Conservation (phyloP, 306 rosid genomes). For the Nissolia schottii region DNA sequence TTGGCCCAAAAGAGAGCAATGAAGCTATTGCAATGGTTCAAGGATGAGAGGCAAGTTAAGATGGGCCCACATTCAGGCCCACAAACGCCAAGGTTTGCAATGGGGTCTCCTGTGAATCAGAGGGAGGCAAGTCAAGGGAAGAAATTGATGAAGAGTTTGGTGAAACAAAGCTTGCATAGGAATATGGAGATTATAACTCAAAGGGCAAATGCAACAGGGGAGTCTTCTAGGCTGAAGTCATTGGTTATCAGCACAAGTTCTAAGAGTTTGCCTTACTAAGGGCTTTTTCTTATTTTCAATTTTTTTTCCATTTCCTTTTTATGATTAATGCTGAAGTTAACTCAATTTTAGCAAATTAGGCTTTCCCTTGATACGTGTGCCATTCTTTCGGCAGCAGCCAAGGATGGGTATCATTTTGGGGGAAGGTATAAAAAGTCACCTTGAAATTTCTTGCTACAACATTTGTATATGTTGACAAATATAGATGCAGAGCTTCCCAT, state of each 20-base stretch:
- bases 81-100: slow-evolving; percentile 59
- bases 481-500: not conserved
- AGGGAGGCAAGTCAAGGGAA: slow-evolving; percentile 58
- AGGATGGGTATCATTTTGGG: not conserved
- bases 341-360: not conserved
- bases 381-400: slow-evolving; percentile 12
- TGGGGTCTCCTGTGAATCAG: slow-evolving; percentile 57
- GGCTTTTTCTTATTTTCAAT: slow-evolving; percentile 1
- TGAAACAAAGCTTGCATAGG: slow-evolving; percentile 73
- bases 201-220: slow-evolving; percentile 62
- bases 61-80: slow-evolving; percentile 97
- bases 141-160: slow-evolving; percentile 90
- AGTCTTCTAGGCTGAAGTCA: slow-evolving; percentile 53
- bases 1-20: slow-evolving; percentile 86
- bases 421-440: not conserved
- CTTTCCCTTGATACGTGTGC: not conserved
- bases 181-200: slow-evolving; percentile 80
- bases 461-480: slow-evolving; percentile 15
- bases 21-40: slow-evolving; percentile 82
- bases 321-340: not conserved
- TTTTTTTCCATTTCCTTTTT: not conserved
- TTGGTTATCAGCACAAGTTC: slow-evolving; percentile 89
- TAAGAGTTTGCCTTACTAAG: slow-evolving; percentile 78
- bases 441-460: slow-evolving; percentile 10
- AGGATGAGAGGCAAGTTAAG: slow-evolving; percentile 65